Conservation (phyloP, 345 rosid genomes). For the Salix dunnii region DNA sequence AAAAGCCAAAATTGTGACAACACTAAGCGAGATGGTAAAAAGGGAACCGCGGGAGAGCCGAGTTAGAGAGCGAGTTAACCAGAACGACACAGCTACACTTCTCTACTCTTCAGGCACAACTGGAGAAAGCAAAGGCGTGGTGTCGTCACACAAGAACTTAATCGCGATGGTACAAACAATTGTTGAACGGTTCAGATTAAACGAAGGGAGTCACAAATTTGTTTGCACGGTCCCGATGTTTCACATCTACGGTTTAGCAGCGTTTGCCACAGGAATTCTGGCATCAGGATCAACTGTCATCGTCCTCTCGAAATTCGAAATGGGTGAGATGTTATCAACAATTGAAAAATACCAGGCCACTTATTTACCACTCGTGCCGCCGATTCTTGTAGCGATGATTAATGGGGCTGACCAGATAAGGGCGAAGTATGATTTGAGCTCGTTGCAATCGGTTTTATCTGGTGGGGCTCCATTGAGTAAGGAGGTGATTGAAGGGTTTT, state of each 20-base stretch:
- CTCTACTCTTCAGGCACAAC: constrained; percentile 94
- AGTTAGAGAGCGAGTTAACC: constrained; percentile 55
- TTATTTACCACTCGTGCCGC: constrained; percentile 63
- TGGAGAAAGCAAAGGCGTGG: constrained; percentile 85
- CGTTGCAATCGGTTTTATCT: constrained; percentile 42
- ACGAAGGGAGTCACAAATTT: constrained; percentile 40
- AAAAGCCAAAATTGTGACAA: constrained; percentile 32
- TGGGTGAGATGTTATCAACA: constrained; percentile 62
- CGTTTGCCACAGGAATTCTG: constrained; percentile 60
- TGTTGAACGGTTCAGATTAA: constrained; percentile 29
- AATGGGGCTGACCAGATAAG: constrained; percentile 48
- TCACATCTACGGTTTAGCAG: constrained; percentile 72
- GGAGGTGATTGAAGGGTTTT: constrained; percentile 66
- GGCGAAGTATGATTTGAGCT: constrained; percentile 56
- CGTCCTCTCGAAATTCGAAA: constrained; percentile 65
- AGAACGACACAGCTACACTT: constrained; percentile 73
- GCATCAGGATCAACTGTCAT: constrained; percentile 66
- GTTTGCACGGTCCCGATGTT: constrained; percentile 91
- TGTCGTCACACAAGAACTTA: constrained; percentile 61
- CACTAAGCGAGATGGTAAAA: constrained; percentile 51
- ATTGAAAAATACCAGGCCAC: constrained; percentile 53
- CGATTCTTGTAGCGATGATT: constrained; percentile 52
- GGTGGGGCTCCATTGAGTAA: constrained; percentile 86
- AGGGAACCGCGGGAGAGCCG: constrained; percentile 31
- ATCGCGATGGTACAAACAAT: constrained; percentile 58